Percentiles rank a stretch among this genome's conserved stretches.
These are phyloP conservation scores for Chlamydomonas eustigma DNA, from an alignment of 139 green algal genomes.

Conservation along the genomic window DNA sequence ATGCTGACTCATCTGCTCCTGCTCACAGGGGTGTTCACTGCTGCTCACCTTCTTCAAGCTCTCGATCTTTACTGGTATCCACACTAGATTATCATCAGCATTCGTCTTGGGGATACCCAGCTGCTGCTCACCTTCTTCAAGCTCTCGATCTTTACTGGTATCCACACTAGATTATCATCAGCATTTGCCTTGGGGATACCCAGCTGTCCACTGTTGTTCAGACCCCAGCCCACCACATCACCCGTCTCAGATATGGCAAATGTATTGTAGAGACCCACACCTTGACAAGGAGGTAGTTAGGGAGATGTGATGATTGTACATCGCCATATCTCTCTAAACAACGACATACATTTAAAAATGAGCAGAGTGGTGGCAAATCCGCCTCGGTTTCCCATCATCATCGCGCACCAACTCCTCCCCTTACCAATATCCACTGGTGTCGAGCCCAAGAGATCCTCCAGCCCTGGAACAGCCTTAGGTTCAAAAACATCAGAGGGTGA, in stretches of 20 bases:
- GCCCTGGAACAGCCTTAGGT: constrained; percentile 11
- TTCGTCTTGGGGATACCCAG: neutral
- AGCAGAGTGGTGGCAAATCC: too few species aligned
- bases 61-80: neutral
- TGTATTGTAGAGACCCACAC: constrained; percentile 10
- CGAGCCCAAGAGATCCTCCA: neutral
- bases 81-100: neutral
- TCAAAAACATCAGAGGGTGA: constrained; percentile 30
- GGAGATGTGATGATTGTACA: neutral
- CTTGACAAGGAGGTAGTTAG: neutral
- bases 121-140: neutral
- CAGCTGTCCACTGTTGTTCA: constrained; percentile 92
- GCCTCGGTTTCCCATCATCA: neutral
- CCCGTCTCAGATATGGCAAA: constrained; percentile 41
- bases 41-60: neutral
- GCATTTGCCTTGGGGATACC: constrained; percentile 30
- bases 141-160: neutral
- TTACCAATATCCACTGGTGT: neutral
- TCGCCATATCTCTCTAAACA: neutral
- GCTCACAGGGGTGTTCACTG: too few species aligned
- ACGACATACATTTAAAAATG: neutral
- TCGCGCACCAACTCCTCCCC: neutral
- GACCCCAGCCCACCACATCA: constrained; percentile 65
- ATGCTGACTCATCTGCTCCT: too few species aligned
- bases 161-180: constrained; percentile 19